A percentile compares a stretch with the other conserved stretches of the same genome.
Evolutionary conservation across 2,329 filamentous ascomycete species (phyloP).

Genomic region (Plenodomus biglobosus): DNA sequence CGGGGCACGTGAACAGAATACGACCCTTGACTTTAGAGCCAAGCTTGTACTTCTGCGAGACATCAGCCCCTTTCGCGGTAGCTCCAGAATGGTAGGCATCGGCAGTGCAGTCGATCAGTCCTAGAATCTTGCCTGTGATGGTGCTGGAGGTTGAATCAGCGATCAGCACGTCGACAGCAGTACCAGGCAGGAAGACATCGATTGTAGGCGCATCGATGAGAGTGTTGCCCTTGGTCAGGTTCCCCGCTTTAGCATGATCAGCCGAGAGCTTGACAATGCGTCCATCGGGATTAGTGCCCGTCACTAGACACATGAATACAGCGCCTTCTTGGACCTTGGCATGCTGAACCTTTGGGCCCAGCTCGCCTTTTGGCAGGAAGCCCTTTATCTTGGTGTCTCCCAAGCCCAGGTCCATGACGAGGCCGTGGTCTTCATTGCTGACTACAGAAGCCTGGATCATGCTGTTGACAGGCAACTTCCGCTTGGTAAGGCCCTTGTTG

Average conservation of each 20-base stretch:
- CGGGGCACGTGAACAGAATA: conserved; percentile 84
- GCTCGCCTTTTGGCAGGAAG: conserved; percentile 82
- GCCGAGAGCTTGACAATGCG: conserved; percentile 87
- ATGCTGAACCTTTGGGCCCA: conserved; percentile 66
- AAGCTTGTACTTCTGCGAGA: conserved; percentile 77
- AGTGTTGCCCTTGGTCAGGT: conserved; percentile 64
- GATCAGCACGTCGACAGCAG: conserved; percentile 81
- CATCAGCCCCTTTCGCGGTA: conserved; percentile 66
- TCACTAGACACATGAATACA: conserved; percentile 81
- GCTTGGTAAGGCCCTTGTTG: conserved; percentile 72
- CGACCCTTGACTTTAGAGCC: conserved; percentile 83
- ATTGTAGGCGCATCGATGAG: conserved; percentile 80
- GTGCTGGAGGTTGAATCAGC: conserved; percentile 73
- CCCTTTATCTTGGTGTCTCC: conserved; percentile 68
- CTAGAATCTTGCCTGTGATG: conserved; percentile 88
- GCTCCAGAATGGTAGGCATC: conserved; percentile 87
- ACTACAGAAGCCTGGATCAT: conserved; percentile 84
- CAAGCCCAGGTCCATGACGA: conserved; percentile 89
- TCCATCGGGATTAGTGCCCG: conserved; percentile 71
- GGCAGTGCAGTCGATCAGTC: conserved; percentile 84
- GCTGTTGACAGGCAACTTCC: conserved; percentile 72
- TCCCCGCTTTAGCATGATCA: conserved; percentile 68
- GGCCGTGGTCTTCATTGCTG: conserved; percentile 94
- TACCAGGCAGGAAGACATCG: conserved; percentile 87
- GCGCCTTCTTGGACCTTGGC: conserved; percentile 76